Conservation (phyloP, 345 rosid genomes). For the Salix koriyanagi region DNA sequence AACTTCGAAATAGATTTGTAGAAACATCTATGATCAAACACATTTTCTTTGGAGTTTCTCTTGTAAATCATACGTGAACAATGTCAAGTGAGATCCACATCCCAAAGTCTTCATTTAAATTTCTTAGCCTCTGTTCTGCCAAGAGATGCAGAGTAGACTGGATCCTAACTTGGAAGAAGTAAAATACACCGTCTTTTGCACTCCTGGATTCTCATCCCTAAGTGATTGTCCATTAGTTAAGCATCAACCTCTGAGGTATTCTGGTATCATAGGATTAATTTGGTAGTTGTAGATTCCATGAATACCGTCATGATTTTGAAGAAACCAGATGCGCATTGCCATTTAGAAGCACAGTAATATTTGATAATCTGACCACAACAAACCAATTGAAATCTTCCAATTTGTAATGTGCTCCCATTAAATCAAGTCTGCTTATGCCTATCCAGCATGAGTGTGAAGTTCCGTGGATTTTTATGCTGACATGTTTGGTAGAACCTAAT, state of each 20-base stretch:
- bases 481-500: neutral
- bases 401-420: neutral
- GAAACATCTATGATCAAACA: neutral
- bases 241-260: neutral
- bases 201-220: neutral
- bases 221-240: neutral
- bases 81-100: too few species aligned
- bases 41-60: neutral
- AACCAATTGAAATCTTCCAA: neutral
- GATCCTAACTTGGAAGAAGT: neutral
- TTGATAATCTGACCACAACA: neutral
- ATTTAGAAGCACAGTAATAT: neutral
- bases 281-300: neutral
- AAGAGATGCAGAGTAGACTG: neutral
- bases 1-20: neutral
- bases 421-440: neutral
- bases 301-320: neutral
- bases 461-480: neutral
- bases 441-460: neutral
- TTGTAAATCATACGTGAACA: neutral
- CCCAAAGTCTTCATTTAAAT: too few species aligned
- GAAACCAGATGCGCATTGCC: neutral
- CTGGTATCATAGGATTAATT: neutral
- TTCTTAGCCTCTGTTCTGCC: neutral
- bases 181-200: neutral